phyloP scores from a whole-genome alignment of 495 filamentous ascomycete species.

The Aspergillus mulundensis region DNA sequence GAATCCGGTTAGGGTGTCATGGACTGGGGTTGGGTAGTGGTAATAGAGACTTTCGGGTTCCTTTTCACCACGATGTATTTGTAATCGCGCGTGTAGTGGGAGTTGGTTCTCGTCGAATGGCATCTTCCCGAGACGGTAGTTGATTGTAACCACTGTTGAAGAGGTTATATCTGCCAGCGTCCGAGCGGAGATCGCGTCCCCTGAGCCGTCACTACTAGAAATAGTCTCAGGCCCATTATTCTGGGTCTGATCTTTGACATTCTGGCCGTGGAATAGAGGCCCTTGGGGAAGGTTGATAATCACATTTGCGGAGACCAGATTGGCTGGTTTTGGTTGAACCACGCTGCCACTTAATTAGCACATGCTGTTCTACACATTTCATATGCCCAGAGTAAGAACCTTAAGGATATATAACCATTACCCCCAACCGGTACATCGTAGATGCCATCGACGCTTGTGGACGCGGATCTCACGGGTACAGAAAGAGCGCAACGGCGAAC shows the following conservation, averaged over 20 bases:
- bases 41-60: slow-evolving; percentile 12
- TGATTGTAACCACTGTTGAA: slow-evolving; percentile 37
- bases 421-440: slow-evolving; percentile 30
- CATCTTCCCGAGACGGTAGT: slow-evolving; percentile 38
- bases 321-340: slow-evolving; percentile 17
- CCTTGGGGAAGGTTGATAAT: slow-evolving; percentile 38
- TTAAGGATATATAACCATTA: slow-evolving; percentile 30
- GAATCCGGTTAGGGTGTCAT: slow-evolving; percentile 38
- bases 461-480: not conserved
- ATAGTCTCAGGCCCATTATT: not conserved
- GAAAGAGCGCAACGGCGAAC: not conserved
- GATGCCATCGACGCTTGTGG: not conserved
- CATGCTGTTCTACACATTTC: not conserved
- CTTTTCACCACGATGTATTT: not conserved
- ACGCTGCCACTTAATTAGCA: slow-evolving; percentile 18
- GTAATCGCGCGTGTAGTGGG: not conserved
- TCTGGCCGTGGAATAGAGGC: slow-evolving; percentile 23
- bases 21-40: slow-evolving; percentile 38
- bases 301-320: slow-evolving; percentile 20
- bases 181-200: slow-evolving; percentile 17
- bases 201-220: not conserved
- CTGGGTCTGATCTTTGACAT: not conserved
- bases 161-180: slow-evolving; percentile 26
- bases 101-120: not conserved
- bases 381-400: slow-evolving; percentile 16